phyloP scores from a whole-genome alignment of 495 filamentous ascomycete genomes.

The Diplogelasinospora grovesii region DNA sequence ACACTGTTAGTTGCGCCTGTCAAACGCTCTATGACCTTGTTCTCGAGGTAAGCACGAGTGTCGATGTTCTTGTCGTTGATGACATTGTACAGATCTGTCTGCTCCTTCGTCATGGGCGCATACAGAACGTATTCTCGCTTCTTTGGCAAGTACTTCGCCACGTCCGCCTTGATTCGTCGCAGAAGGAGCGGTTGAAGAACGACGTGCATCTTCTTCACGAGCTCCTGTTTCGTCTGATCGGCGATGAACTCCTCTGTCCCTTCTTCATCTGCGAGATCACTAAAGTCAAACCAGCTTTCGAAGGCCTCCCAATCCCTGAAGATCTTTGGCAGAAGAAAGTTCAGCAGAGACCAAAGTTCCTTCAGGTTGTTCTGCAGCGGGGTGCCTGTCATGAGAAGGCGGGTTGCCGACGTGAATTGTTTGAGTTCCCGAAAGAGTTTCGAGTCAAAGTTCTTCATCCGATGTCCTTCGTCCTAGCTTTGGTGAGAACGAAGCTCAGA shows the following conservation, averaged over 20 bases:
- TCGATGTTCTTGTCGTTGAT: constrained; percentile 66
- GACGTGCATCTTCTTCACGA: constrained; percentile 83
- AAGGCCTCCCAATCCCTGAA: constrained; percentile 87
- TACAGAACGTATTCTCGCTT: constrained; percentile 95
- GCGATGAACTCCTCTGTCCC: constrained; percentile 64
- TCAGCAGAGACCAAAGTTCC: constrained; percentile 90
- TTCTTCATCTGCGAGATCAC: constrained; percentile 68
- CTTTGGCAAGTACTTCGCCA: constrained; percentile 81
- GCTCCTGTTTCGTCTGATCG: constrained; percentile 71
- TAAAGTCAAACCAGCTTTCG: constrained; percentile 94
- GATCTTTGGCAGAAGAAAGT: constrained; percentile 87
- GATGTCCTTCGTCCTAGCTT: constrained; percentile 75
- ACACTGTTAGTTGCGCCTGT: constrained; percentile 37
- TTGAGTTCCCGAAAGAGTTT: constrained; percentile 82
- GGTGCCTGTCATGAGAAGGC: constrained; percentile 90
- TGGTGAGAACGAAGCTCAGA: constrained; percentile 23
- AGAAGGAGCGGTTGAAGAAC: constrained; percentile 90
- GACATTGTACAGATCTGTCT: constrained; percentile 84
- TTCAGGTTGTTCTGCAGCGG: constrained; percentile 93
- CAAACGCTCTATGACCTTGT: constrained; percentile 69
- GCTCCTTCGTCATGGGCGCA: constrained; percentile 78
- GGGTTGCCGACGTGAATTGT: constrained; percentile 79
- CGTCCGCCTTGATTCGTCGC: constrained; percentile 84
- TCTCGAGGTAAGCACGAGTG: constrained; percentile 74
- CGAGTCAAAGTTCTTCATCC: constrained; percentile 95